Conservation (phyloP, 2,329 filamentous ascomycete genomes). For the Trichoderma aggressivum region DNA sequence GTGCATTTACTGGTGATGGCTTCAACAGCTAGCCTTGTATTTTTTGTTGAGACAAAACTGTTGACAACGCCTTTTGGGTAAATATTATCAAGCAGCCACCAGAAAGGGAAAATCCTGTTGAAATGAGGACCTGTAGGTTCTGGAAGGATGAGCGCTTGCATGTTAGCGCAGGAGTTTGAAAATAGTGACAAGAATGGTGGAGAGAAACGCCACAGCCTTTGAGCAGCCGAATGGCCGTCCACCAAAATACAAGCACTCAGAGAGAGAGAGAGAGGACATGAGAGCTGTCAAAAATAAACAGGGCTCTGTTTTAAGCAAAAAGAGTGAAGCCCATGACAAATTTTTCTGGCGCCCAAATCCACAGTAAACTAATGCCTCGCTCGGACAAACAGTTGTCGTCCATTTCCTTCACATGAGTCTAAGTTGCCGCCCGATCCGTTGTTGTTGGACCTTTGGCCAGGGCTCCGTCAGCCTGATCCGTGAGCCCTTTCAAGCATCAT, state of each 20-base stretch:
- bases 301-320: background rate
- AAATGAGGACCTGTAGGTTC: background rate
- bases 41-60: background rate
- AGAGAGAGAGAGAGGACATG: background rate
- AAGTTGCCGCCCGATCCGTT: slow-evolving; percentile 6
- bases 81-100: background rate
- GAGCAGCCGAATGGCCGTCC: background rate
- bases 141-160: background rate
- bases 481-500: background rate
- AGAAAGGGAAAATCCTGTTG: background rate
- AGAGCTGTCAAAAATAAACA: background rate
- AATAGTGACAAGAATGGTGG: background rate
- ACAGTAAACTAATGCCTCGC: background rate
- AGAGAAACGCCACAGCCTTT: background rate
- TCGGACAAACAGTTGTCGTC: background rate
- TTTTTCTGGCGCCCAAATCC: background rate
- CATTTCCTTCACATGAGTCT: background rate
- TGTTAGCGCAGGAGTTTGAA: background rate
- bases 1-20: background rate
- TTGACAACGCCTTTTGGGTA: background rate
- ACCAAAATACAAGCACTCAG: background rate
- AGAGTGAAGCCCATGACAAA: background rate
- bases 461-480: background rate
- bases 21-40: background rate
- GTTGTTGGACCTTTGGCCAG: background rate